Base-by-base conservation (phyloP, 2,329 filamentous ascomycete genomes). In the Colletotrichum incanum region DNA sequence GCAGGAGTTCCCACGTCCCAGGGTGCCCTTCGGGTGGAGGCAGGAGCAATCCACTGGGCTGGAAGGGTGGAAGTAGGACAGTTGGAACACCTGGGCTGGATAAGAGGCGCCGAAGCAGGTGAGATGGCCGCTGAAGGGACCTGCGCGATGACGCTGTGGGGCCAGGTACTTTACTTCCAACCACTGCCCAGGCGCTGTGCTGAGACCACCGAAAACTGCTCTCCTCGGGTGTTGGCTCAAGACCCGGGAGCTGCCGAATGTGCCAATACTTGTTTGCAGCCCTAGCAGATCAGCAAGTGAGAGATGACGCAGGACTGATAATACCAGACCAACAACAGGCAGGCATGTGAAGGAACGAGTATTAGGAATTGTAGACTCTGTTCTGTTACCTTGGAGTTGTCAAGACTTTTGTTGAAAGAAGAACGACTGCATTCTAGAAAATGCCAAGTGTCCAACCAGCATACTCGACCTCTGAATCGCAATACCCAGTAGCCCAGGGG, bases 81-180 rank as follows among this genome's bases (percentile, higher is more conserved):
- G 50, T n/a, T 59, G 37, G 39, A 41, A 60, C 56, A 34, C 26
- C 50, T 34, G 50, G 50, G 64, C 55, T 61, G 47, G 61, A 59
- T 58, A 31, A 59, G 43, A 67, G 43, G 47, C 43, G 52, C 65
- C 65, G 52, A 49, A 69, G 28, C 60, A 64, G 54, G 52, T 47
- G 45, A 50, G 47, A 47, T 45, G 26, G 45, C 56, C 49, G 69
- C 59, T 60, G 47, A 72, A 65, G 70, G 70, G 70, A 60, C 70
- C 65, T 72, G 60, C 45, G 70, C 60, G 60, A 72, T 72, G 65
- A 70, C 65, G 70, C 65, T 67, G 56, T 39, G 54, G 61, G 65
- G 67, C 45, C 23, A 59, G 39, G 67, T 52, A 41, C 52, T 60
- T 59, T 65, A 65, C 45, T 69, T 37, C 52, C 67, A 45, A 69